Evolutionary conservation across 768 basidiomycete species (phyloP).

Genomic region (Filobasidium floriforme): DNA sequence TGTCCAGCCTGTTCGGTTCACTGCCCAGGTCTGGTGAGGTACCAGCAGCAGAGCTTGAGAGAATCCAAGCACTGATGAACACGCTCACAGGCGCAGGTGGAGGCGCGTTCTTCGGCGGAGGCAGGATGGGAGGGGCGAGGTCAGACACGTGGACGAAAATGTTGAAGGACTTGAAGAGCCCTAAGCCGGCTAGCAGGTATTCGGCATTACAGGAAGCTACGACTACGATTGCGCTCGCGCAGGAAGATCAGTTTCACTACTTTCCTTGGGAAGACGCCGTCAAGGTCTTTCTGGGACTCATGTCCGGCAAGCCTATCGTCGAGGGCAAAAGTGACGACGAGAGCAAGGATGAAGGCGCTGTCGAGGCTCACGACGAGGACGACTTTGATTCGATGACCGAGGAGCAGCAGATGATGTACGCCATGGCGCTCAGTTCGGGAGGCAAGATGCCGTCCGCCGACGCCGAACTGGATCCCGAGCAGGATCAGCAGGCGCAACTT

Average conservation of each 20-base stretch:
- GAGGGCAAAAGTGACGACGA: constrained; percentile 28
- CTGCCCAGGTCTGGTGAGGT: constrained; percentile 1
- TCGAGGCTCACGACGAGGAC: constrained; percentile 55
- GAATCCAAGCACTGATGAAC: constrained; percentile 33
- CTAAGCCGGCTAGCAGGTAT: constrained; percentile 57
- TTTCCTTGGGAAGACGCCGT: constrained; percentile 90
- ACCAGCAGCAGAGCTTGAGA: constrained; percentile 7
- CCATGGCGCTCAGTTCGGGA: constrained; percentile 64
- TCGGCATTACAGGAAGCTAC: constrained; percentile 88
- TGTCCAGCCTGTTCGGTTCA: neutral
- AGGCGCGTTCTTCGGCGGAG: constrained; percentile 38
- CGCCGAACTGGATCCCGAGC: constrained; percentile 58
- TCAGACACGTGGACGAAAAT: constrained; percentile 55
- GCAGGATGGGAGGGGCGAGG: constrained; percentile 58
- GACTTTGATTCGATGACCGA: constrained; percentile 51
- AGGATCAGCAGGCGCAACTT: constrained; percentile 71
- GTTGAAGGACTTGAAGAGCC: constrained; percentile 56
- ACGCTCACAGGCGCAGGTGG: constrained; percentile 47
- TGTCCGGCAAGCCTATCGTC: constrained; percentile 52
- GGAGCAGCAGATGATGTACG: constrained; percentile 81
- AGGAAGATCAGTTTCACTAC: constrained; percentile 92
- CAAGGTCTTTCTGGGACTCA: constrained; percentile 79
- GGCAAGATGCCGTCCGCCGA: constrained; percentile 50
- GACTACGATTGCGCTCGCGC: constrained; percentile 89
- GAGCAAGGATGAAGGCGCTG: constrained; percentile 31